Percentiles rank a stretch among this genome's conserved stretches.
Conservation (phyloP, 495 filamentous ascomycete genomes). For the Penicillium coprophilum region DNA sequence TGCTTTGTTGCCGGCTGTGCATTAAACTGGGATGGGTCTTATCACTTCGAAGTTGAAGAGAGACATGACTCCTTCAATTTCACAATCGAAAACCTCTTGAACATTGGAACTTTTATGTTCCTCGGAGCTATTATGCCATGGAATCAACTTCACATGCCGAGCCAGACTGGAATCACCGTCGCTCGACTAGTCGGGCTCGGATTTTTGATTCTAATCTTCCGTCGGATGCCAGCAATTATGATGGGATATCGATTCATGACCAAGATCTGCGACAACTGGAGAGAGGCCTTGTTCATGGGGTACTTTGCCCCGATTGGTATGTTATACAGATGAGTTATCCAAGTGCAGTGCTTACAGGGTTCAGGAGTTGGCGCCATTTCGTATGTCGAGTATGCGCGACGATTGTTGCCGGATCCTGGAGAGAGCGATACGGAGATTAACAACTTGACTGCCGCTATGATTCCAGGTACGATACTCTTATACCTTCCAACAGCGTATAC, state of each 20-base stretch:
- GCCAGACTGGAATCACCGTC: slow-evolving; percentile 33
- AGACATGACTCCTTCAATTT: slow-evolving; percentile 44
- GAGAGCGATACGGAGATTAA: slow-evolving; percentile 53
- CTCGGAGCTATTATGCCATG: slow-evolving; percentile 45
- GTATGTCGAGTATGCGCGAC: slow-evolving; percentile 52
- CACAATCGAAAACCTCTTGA: slow-evolving; percentile 36
- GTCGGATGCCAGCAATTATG: slow-evolving; percentile 40
- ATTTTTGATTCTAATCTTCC: slow-evolving; percentile 36
- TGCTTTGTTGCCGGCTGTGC: slow-evolving; percentile 41
- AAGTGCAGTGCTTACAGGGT: slow-evolving; percentile 6
- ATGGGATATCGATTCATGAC: slow-evolving; percentile 41
- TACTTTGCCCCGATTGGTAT: slow-evolving; percentile 44
- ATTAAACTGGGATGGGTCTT: slow-evolving; percentile 42
- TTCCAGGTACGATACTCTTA: slow-evolving; percentile 31
- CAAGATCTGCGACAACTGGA: slow-evolving; percentile 36
- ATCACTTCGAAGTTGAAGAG: slow-evolving; percentile 33
- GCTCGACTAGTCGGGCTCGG: slow-evolving; percentile 33
- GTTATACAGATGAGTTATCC: background rate
- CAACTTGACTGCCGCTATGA: slow-evolving; percentile 48
- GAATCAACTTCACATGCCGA: slow-evolving; percentile 32
- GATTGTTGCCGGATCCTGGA: slow-evolving; percentile 52
- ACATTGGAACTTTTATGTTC: slow-evolving; percentile 46
- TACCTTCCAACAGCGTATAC: background rate
- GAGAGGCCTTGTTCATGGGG: slow-evolving; percentile 43
- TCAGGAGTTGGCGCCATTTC: slow-evolving; percentile 39